Conservation (phyloP, 768 basidiomycete genomes). For the Pholiota conissans region DNA sequence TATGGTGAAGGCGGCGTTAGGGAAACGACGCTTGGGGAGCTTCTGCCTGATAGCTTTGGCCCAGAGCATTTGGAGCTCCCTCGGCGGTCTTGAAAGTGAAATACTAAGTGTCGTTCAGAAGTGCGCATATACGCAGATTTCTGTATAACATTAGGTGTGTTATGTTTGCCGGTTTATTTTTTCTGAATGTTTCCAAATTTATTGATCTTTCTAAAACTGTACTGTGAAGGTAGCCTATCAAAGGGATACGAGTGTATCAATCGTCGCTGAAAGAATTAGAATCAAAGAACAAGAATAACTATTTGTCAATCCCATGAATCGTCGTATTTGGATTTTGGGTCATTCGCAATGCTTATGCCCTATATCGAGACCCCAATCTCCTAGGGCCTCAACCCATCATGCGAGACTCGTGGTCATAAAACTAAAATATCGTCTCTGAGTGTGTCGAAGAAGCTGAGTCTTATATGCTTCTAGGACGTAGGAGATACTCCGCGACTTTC, state of each 20-base stretch:
- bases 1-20: constrained; percentile 52
- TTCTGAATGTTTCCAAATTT: not conserved
- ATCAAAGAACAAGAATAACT: not conserved
- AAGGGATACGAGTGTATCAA: not conserved
- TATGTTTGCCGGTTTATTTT: not conserved
- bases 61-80: constrained; percentile 75
- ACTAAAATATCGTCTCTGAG: not conserved
- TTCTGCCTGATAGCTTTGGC: constrained; percentile 87
- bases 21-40: constrained; percentile 67
- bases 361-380: not conserved
- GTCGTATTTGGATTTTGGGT: not conserved
- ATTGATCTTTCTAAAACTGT: too few species aligned
- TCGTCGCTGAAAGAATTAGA: too few species aligned
- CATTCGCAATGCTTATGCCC: not conserved
- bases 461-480: not conserved
- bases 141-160: not conserved
- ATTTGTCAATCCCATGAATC: not conserved
- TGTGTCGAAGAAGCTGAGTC: not conserved
- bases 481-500: not conserved
- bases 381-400: not conserved
- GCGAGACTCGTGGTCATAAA: not conserved
- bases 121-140: not conserved
- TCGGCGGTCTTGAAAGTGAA: constrained; percentile 4
- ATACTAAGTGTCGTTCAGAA: not conserved
- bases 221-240: too few species aligned